phyloP scores from a whole-genome alignment of 495 filamentous ascomycete species.

The Daldinia caldariorum region DNA sequence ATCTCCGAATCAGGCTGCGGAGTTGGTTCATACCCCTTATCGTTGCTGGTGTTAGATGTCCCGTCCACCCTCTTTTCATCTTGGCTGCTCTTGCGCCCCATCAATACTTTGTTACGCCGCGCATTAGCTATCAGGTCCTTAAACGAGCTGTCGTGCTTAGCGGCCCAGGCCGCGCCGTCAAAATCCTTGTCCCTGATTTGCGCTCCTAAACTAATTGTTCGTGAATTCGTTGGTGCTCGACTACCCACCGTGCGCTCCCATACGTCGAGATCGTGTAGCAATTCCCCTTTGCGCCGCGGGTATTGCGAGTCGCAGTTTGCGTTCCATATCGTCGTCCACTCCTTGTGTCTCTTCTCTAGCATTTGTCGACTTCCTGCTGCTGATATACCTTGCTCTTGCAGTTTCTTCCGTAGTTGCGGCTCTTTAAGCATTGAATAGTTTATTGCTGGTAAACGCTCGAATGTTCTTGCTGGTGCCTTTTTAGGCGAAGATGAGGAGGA shows the following conservation, averaged over 20 bases:
- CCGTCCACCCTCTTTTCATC: not conserved
- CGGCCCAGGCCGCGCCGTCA: constrained; percentile 78
- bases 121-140: constrained; percentile 78
- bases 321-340: constrained; percentile 97
- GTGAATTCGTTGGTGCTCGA: constrained; percentile 52
- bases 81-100: constrained; percentile 31
- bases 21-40: constrained; percentile 6
- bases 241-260: constrained; percentile 83
- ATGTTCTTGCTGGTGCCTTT: constrained; percentile 31
- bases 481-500: constrained; percentile 20
- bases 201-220: constrained; percentile 45
- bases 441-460: constrained; percentile 73
- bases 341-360: constrained; percentile 81
- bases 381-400: constrained; percentile 84
- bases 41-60: not conserved
- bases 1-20: constrained; percentile 25
- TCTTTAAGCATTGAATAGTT: constrained; percentile 88
- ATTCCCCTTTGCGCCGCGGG: constrained; percentile 73
- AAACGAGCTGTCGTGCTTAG: constrained; percentile 76
- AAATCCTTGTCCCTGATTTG: constrained; percentile 82
- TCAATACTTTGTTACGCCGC: constrained; percentile 54
- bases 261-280: constrained; percentile 78
- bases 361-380: constrained; percentile 69
- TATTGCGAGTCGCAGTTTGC: constrained; percentile 87
- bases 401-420: constrained; percentile 75